Conservation (phyloP, 2,329 filamentous ascomycete genomes). For the Huntiella decipiens region DNA sequence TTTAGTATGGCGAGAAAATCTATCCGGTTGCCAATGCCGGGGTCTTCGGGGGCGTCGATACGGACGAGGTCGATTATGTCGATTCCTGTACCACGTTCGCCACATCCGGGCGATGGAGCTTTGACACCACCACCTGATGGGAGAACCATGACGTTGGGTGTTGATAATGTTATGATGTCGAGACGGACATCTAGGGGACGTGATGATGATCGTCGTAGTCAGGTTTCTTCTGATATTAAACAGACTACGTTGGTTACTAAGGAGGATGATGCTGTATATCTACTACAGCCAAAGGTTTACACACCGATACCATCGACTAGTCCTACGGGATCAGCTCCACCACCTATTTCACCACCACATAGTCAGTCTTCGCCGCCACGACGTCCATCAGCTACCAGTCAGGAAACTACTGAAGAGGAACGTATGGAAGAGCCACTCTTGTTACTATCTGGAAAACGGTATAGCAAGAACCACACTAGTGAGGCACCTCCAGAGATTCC, state of each 20-base stretch:
- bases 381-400: slow-evolving; percentile 1
- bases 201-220: not conserved
- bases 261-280: slow-evolving; percentile 17
- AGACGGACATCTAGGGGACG: too few species aligned
- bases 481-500: not conserved
- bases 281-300: slow-evolving; percentile 39
- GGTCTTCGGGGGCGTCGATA: not conserved
- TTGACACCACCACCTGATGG: slow-evolving; percentile 9
- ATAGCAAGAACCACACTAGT: slow-evolving; percentile 13
- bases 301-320: slow-evolving; percentile 29
- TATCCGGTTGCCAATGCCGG: slow-evolving; percentile 1
- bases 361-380: slow-evolving; percentile 16
- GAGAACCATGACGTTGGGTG: slow-evolving; percentile 1
- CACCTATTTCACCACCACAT: slow-evolving; percentile 28
- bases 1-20: slow-evolving; percentile 6
- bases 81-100: not conserved
- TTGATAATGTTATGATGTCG: slow-evolving; percentile 4
- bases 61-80: not conserved
- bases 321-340: slow-evolving; percentile 16
- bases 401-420: not conserved
- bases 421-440: slow-evolving; percentile 4
- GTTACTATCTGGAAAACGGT: slow-evolving; percentile 8
- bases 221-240: slow-evolving; percentile 2
- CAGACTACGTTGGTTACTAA: not conserved
- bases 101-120: slow-evolving; percentile 6